These are phyloP conservation scores for Exserohilum rostratum DNA, from an alignment of 2,329 filamentous ascomycete species.

Conservation along the genomic window DNA sequence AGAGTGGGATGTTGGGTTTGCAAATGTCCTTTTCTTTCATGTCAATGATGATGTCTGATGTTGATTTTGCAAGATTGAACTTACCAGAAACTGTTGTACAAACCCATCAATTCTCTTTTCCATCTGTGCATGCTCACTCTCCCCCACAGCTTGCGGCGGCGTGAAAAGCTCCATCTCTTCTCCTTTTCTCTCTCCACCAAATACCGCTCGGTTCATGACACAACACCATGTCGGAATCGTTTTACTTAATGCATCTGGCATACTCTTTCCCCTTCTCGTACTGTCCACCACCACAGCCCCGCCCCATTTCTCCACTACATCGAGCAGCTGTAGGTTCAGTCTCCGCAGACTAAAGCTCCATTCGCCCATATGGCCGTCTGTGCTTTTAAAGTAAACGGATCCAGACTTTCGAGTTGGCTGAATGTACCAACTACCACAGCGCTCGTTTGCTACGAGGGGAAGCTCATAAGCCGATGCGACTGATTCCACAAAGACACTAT, in stretches of 20 bases:
- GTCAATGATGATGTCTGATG: slow-evolving; percentile 2
- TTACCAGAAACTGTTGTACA: slow-evolving; percentile 56
- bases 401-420: slow-evolving; percentile 66
- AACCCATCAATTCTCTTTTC: slow-evolving; percentile 64
- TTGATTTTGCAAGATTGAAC: slow-evolving; percentile 9
- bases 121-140: slow-evolving; percentile 82
- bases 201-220: slow-evolving; percentile 80
- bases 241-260: slow-evolving; percentile 94
- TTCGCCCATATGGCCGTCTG: slow-evolving; percentile 87
- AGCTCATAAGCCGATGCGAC: slow-evolving; percentile 64
- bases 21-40: slow-evolving; percentile 55
- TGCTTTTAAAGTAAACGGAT: slow-evolving; percentile 96
- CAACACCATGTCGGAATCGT: slow-evolving; percentile 94
- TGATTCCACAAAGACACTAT: slow-evolving; percentile 73
- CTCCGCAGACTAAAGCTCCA: slow-evolving; percentile 89
- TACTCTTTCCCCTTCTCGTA: slow-evolving; percentile 88
- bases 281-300: slow-evolving; percentile 92
- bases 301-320: slow-evolving; percentile 67
- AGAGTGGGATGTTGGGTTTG: slow-evolving; percentile 61
- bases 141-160: slow-evolving; percentile 73
- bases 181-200: slow-evolving; percentile 61
- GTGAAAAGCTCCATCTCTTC: slow-evolving; percentile 62
- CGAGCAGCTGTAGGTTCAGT: slow-evolving; percentile 81
- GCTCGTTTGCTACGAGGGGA: slow-evolving; percentile 87
- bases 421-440: slow-evolving; percentile 97